Base-by-base conservation (phyloP, 768 basidiomycete species). In the Chiua virens region DNA sequence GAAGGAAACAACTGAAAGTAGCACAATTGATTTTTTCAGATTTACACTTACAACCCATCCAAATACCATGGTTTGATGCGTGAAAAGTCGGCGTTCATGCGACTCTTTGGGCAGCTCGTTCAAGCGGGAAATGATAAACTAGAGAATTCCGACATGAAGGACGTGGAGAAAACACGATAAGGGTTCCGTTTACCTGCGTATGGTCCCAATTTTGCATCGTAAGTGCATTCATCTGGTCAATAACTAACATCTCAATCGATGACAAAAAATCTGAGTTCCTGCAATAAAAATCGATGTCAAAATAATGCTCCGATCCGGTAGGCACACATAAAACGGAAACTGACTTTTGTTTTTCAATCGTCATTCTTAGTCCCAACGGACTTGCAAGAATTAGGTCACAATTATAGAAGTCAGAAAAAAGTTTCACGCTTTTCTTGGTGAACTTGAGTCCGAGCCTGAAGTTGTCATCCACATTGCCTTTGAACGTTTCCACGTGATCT, bases 191-290 rank as follows among this genome's bases (percentile, higher is more conserved):
- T 64, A 92, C 95, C 78, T 97, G 91, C 18, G 95, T 79, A 63
- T 98, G 97, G 35, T 98, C 94, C 97, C 97, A 99, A 61, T 99
- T 99, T 73, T 98, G 97, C 97, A 98, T 98, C 4, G 83, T 80
- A 60, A 98, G 79, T 4, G 87, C 87, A 67, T 98, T 93, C 75
- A 92, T 76, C 62, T 97, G 94, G 67, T 98, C 97, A 15, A 92
- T 77, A n/a, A 98, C 72, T 20, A 93, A 71, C 6, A 98, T 71
- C 64, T 99, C 97, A 49, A 99, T 89, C 3, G 93, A 96, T 11
- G 91, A 91, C 45, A 99, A 75, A 66, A 96, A 93, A 70, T 99
- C 97, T 11, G 83, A 85, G 59, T 79, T 89, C 64, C 92, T 92
- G 49, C 13, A 22, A 41, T 40, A n/a, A n/a, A n/a, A n/a, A n/a